These are phyloP conservation scores for Strobilomyces dryophilus DNA, from an alignment of 768 basidiomycete genomes.

Conservation along the genomic window DNA sequence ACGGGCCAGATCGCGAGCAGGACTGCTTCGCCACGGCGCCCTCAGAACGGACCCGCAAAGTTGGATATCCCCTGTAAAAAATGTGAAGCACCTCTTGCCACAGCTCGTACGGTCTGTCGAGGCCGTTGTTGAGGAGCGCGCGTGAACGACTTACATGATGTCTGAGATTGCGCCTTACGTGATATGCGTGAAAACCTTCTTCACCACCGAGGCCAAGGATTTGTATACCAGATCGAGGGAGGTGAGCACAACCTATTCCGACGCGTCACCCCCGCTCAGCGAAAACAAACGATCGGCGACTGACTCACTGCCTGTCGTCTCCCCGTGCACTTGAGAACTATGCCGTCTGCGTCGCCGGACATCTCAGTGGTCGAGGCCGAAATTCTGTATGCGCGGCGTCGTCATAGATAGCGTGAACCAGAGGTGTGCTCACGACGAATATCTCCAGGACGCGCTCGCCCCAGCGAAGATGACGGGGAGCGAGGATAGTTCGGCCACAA, in stretches of 20 bases:
- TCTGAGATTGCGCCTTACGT: neutral
- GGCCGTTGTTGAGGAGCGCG: too few species aligned
- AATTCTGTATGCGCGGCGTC: too few species aligned
- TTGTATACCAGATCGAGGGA: neutral
- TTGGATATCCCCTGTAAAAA: neutral
- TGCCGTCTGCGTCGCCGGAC: conserved; percentile 1
- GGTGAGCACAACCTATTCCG: too few species aligned
- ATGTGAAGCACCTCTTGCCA: neutral
- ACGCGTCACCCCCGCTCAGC: neutral
- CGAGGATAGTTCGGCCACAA: neutral
- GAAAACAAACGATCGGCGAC: too few species aligned
- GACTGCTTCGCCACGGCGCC: too few species aligned
- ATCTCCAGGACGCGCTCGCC: neutral
- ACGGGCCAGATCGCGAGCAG: neutral
- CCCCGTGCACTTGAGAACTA: conserved; percentile 1
- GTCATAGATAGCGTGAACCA: too few species aligned
- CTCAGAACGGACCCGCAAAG: neutral
- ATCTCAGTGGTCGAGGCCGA: conserved; percentile 3
- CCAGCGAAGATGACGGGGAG: neutral
- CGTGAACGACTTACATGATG: neutral
- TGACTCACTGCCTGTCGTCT: neutral
- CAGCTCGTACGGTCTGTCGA: neutral
- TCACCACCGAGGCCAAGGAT: too few species aligned
- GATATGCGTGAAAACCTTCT: too few species aligned
- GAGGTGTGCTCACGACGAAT: neutral